Evolutionary conservation across 768 basidiomycete genomes (phyloP).

Genomic region (Galerina marginata): DNA sequence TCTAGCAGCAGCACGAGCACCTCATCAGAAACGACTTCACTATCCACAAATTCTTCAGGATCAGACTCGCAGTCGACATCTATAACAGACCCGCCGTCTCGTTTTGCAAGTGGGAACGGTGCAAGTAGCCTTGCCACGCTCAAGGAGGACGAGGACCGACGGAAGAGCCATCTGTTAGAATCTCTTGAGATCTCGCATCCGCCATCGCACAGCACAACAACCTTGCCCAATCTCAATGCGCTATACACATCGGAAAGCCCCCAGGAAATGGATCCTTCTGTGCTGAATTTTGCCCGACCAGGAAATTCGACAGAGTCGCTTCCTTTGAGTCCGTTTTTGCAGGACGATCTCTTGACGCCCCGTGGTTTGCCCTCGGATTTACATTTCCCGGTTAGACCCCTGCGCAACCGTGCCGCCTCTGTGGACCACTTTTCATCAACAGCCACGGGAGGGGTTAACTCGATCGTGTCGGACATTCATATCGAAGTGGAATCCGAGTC

Average conservation of each 20-base stretch:
- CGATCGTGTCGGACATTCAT: background rate
- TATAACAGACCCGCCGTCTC: conserved; percentile 55
- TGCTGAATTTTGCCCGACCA: conserved; percentile 77
- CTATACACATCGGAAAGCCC: conserved; percentile 47
- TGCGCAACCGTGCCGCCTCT: conserved; percentile 13
- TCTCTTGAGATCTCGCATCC: conserved; percentile 15
- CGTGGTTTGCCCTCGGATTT: conserved; percentile 25
- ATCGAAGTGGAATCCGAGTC: conserved; percentile 2
- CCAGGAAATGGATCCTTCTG: conserved; percentile 73
- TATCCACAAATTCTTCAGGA: conserved; percentile 47
- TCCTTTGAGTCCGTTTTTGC: conserved; percentile 35
- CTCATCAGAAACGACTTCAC: conserved; percentile 50
- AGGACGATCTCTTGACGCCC: conserved; percentile 41
- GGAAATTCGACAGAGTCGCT: conserved; percentile 78
- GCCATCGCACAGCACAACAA: conserved; percentile 38
- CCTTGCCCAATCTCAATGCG: conserved; percentile 36
- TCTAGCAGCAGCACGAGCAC: conserved; percentile 41
- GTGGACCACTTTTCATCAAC: conserved; percentile 6
- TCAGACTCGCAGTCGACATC: conserved; percentile 48
- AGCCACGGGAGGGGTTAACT: background rate
- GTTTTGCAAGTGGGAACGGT: conserved; percentile 38
- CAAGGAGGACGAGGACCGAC: conserved; percentile 33
- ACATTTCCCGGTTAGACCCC: conserved; percentile 16
- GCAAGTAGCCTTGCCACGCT: conserved; percentile 24
- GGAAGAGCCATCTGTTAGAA: conserved; percentile 20